Base-by-base conservation (phyloP, 192 early-diverging fungal species). In the Coemansia sp. region DNA sequence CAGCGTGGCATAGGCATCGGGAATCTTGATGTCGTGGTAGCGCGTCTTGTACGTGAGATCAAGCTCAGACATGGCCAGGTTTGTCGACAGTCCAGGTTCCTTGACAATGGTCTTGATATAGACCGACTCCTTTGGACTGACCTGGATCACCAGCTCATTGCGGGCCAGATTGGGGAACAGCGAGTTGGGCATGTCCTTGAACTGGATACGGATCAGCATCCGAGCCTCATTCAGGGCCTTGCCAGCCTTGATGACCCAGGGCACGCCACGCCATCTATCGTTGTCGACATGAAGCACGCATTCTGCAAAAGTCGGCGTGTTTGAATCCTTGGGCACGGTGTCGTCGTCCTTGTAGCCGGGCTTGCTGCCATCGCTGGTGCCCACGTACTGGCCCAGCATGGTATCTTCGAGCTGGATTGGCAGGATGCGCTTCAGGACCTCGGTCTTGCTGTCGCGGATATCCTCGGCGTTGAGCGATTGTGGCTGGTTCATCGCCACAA, bases 71-170 rank as follows among this genome's bases (percentile, higher is more conserved):
- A 93, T 90, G 56, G 89, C 85, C 49, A 90, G 85, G 55, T 87
- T 84, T 66, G 86, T 85, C 14, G 91, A 91, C 30, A 96, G 84
- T 16, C 96, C 96, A 12, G 91, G 95, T 52, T 89, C 85, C 73
- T 97, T 97, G 86, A 93, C 95, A 67, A 89, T 92, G 64, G 94
- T 89, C 84, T 97, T 97, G 87, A 96, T 89, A 73, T 97, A 97
- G 8, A 97, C 88, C 4, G 95, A 91, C 73, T 98, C 96, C 56
- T 90, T 85, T 4, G 96, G 96, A 57, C 96, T 93, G 33, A 98
- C 90, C 30, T 93, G 91, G 64, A 96, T 89, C 17, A 98, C 94
- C 56, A 98, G 86, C 75, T 98, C 96, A 80, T 98, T 98, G 62
- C 95, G 91, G 7, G 90, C 83, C 34, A 91, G 66, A 56, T 83